These are phyloP conservation scores for Diaporthe humulicola DNA, from an alignment of 2,329 filamentous ascomycete species.

Conservation along the genomic window DNA sequence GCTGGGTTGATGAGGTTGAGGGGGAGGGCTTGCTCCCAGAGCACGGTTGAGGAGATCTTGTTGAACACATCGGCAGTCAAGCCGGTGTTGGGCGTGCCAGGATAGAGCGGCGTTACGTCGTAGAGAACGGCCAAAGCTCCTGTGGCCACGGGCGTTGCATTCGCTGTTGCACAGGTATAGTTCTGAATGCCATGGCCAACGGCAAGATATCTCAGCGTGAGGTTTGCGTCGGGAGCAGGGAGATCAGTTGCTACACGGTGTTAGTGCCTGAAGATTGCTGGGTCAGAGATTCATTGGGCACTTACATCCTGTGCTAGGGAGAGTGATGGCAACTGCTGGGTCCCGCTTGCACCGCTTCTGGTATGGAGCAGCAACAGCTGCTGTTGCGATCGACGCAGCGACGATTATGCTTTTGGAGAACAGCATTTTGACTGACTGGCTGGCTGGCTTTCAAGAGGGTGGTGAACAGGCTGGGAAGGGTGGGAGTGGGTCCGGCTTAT, in stretches of 20 bases:
- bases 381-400: slow-evolving; percentile 25
- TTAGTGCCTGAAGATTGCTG: not conserved
- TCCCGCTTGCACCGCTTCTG: slow-evolving; percentile 33
- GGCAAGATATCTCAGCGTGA: slow-evolving; percentile 66
- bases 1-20: slow-evolving; percentile 57
- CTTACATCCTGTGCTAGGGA: slow-evolving; percentile 57
- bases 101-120: slow-evolving; percentile 68
- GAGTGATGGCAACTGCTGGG: slow-evolving; percentile 45
- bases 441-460: not conserved
- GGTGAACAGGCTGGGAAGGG: not conserved
- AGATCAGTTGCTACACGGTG: slow-evolving; percentile 56
- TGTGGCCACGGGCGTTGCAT: slow-evolving; percentile 52
- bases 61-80: slow-evolving; percentile 55
- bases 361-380: slow-evolving; percentile 38
- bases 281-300: not conserved
- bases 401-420: slow-evolving; percentile 26
- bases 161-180: slow-evolving; percentile 69
- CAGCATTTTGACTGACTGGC: slow-evolving; percentile 23
- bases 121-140: slow-evolving; percentile 73
- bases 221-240: slow-evolving; percentile 53
- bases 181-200: slow-evolving; percentile 77
- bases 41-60: slow-evolving; percentile 54
- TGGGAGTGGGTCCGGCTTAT: slow-evolving; percentile 25
- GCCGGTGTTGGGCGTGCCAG: slow-evolving; percentile 54
- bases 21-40: slow-evolving; percentile 59